These are phyloP conservation scores for Dichotomopilus funicola DNA, from an alignment of 2,329 filamentous ascomycete genomes.

Conservation along the genomic window DNA sequence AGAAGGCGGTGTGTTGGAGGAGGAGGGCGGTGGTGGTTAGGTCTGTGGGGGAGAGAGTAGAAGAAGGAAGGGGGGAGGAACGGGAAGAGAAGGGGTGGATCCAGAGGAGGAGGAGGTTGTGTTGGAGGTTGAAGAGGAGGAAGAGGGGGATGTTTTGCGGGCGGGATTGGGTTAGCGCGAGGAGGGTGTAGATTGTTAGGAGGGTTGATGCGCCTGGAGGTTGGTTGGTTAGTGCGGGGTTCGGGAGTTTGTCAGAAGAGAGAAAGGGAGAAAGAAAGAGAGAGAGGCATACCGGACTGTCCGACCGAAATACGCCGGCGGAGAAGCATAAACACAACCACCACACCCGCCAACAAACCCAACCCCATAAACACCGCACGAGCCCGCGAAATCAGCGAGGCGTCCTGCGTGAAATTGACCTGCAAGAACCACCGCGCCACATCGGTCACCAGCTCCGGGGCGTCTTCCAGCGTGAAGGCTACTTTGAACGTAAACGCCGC, in stretches of 20 bases:
- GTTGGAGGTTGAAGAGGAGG: constrained; percentile 61
- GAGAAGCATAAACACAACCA: constrained; percentile 34
- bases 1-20: constrained; percentile 77
- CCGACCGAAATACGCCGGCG: constrained; percentile 23
- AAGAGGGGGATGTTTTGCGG: constrained; percentile 81
- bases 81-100: too few relatives aligned
- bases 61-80: constrained; percentile 35
- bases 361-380: constrained; percentile 46
- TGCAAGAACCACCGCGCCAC: constrained; percentile 37
- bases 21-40: constrained; percentile 66
- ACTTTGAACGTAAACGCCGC: constrained; percentile 78
- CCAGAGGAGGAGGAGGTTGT: constrained; percentile 36
- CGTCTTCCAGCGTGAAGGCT: constrained; percentile 79
- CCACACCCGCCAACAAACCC: constrained; percentile 32
- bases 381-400: constrained; percentile 43
- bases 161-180: constrained; percentile 81
- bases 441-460: constrained; percentile 67
- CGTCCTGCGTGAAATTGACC: constrained; percentile 35
- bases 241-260: constrained; percentile 11
- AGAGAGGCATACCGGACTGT: constrained; percentile 22
- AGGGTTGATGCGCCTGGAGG: constrained; percentile 38
- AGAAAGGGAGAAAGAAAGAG: constrained; percentile 10
- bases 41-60: constrained; percentile 39
- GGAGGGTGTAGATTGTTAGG: constrained; percentile 67
- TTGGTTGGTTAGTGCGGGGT: neutral